Conservation (phyloP, 805 yeast genomes). For the Saturnispora kantuleensis region DNA sequence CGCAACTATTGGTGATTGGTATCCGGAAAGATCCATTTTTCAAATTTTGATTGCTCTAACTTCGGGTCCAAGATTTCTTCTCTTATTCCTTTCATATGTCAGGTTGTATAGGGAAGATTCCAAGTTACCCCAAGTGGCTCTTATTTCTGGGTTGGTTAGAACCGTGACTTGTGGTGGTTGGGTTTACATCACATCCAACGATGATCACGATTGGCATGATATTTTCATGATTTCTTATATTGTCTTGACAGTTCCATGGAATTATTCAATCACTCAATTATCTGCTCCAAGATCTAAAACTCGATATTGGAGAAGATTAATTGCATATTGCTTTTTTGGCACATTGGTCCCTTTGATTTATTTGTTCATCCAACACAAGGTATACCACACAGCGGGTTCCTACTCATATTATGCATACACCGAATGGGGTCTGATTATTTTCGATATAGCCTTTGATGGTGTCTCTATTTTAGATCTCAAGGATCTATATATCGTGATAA, state of each 20-base stretch:
- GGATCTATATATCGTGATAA: constrained; percentile 41
- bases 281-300: constrained; percentile 37
- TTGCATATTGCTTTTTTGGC: constrained; percentile 57
- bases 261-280: constrained; percentile 45
- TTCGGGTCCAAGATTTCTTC: constrained; percentile 80
- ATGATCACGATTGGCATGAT: constrained; percentile 94
- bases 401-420: constrained; percentile 89
- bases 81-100: constrained; percentile 44
- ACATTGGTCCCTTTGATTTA: constrained; percentile 73
- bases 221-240: constrained; percentile 90
- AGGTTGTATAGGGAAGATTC: constrained; percentile 32
- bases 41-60: constrained; percentile 89
- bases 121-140: constrained; percentile 31
- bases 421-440: constrained; percentile 82
- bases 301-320: constrained; percentile 41
- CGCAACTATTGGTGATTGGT: constrained; percentile 94
- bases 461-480: constrained; percentile 65
- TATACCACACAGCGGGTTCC: constrained; percentile 82
- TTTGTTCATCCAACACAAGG: constrained; percentile 88
- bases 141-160: constrained; percentile 68
- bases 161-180: constrained; percentile 97
- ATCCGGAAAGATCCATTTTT: constrained; percentile 89
- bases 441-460: constrained; percentile 80
- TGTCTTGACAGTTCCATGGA: constrained; percentile 88
- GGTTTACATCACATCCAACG: constrained; percentile 95